Conservation (phyloP, 768 basidiomycete genomes). For the Calocybe gangraenosa region DNA sequence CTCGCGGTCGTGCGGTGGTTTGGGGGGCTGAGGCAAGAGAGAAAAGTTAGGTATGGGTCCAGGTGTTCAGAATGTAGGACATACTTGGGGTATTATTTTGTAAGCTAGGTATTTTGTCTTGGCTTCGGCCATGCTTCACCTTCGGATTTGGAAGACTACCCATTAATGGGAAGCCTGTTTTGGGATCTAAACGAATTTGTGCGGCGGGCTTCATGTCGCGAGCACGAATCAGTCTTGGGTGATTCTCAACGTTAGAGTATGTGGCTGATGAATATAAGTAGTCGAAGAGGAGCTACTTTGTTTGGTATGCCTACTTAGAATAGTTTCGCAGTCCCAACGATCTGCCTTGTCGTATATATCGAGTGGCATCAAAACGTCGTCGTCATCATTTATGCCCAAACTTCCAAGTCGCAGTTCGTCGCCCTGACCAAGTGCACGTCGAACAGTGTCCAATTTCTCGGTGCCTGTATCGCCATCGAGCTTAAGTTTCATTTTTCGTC, state of each 20-base stretch:
- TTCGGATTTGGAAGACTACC: constrained; percentile 24
- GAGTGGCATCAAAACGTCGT: constrained; percentile 32
- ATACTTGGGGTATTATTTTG: constrained; percentile 23
- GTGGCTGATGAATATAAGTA: constrained; percentile 53
- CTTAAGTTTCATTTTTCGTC: constrained; percentile 78
- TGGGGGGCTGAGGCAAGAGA: constrained; percentile 9
- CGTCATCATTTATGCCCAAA: constrained; percentile 36
- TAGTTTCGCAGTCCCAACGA: constrained; percentile 95
- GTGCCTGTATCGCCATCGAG: constrained; percentile 68
- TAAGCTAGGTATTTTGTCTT: constrained; percentile 15
- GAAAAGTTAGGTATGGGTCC: background rate
- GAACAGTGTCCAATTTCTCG: constrained; percentile 78
- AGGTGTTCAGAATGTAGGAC: background rate
- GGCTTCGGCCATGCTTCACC: background rate
- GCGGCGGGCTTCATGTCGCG: constrained; percentile 49
- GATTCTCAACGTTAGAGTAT: constrained; percentile 96
- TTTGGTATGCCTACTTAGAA: constrained; percentile 63
- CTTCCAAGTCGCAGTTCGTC: constrained; percentile 46
- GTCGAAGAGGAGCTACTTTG: too few species aligned
- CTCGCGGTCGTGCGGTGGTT: constrained; percentile 65
- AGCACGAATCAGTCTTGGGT: constrained; percentile 82
- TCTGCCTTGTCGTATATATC: constrained; percentile 62
- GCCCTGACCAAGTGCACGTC: constrained; percentile 73
- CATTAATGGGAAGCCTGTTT: constrained; percentile 71
- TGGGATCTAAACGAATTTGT: constrained; percentile 69